These are phyloP conservation scores for Theobroma grandiflorum DNA, from an alignment of 441 rosid genomes.

Conservation along the genomic window DNA sequence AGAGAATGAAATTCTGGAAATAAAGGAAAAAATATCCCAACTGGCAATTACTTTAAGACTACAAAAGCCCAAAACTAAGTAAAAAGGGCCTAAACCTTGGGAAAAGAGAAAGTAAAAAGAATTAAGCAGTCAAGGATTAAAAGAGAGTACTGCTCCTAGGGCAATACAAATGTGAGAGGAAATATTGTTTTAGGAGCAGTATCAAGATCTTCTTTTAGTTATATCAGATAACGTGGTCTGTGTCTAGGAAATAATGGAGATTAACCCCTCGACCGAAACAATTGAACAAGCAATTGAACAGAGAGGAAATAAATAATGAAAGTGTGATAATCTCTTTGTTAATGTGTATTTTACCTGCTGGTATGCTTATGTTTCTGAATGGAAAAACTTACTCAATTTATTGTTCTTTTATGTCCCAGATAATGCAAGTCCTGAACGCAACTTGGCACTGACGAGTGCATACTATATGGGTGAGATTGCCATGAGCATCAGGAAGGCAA, in stretches of 20 bases:
- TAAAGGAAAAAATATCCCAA: background rate
- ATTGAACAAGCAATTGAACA: background rate
- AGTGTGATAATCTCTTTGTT: background rate
- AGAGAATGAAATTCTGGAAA: background rate
- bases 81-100: background rate
- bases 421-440: constrained; percentile 91
- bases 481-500: constrained; percentile 91
- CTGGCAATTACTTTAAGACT: background rate
- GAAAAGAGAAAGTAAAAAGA: constrained; percentile 8
- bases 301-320: background rate
- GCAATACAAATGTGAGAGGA: background rate
- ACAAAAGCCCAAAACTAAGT: background rate
- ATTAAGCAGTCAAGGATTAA: background rate
- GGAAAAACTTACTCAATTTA: constrained; percentile 21
- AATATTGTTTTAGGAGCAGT: background rate
- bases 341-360: constrained; percentile 18
- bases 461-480: constrained; percentile 97
- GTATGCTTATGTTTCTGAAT: constrained; percentile 10
- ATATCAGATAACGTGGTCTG: background rate
- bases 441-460: constrained; percentile 77
- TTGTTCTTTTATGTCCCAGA: constrained; percentile 50
- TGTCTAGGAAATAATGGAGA: background rate
- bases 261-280: background rate
- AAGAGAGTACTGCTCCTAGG: background rate
- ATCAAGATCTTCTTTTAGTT: constrained; percentile 1